These are phyloP conservation scores for Hypoxylon sp. DNA, from an alignment of 2,329 filamentous ascomycete genomes.

Conservation along the genomic window DNA sequence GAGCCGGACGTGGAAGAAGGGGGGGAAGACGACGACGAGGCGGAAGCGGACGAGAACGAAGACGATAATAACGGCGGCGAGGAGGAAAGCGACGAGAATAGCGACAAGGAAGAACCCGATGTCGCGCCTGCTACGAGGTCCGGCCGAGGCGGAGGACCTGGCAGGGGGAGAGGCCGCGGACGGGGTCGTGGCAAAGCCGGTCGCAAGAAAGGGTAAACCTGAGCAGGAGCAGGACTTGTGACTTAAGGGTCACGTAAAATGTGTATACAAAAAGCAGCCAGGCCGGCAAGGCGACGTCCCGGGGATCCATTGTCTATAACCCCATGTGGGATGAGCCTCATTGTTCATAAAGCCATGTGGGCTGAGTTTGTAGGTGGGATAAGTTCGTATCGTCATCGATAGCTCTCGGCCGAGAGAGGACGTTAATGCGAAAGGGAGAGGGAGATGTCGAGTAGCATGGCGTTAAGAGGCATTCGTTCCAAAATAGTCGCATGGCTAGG, in stretches of 20 bases:
- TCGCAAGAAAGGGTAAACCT: conserved; percentile 45
- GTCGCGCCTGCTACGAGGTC: conserved; percentile 42
- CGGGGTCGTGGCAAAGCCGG: conserved; percentile 45
- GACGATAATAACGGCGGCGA: conserved; percentile 37
- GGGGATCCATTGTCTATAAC: not conserved
- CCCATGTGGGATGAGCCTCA: not conserved
- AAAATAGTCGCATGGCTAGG: not conserved
- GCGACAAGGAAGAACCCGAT: conserved; percentile 37
- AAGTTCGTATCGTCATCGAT: not conserved
- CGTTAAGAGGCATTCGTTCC: not conserved
- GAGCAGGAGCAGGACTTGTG: conserved; percentile 6
- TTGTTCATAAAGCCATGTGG: not conserved
- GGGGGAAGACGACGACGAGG: conserved; percentile 35
- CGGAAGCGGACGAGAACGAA: conserved; percentile 34
- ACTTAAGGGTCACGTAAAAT: not conserved
- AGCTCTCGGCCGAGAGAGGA: not conserved
- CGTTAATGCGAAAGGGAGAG: no score
- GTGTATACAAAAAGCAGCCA: not conserved
- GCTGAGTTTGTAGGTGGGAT: not conserved
- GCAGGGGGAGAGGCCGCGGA: conserved; percentile 43
- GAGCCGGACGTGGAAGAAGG: conserved; percentile 45
- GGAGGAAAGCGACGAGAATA: conserved; percentile 40
- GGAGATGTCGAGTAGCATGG: not conserved
- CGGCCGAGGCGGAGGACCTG: conserved; percentile 24
- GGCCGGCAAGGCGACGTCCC: not conserved